Evolutionary conservation across 371 early-diverging fungal genomes (phyloP), one percentile per base, ranked within the genome.

Genomic region (Coemansia sp.): DNA sequence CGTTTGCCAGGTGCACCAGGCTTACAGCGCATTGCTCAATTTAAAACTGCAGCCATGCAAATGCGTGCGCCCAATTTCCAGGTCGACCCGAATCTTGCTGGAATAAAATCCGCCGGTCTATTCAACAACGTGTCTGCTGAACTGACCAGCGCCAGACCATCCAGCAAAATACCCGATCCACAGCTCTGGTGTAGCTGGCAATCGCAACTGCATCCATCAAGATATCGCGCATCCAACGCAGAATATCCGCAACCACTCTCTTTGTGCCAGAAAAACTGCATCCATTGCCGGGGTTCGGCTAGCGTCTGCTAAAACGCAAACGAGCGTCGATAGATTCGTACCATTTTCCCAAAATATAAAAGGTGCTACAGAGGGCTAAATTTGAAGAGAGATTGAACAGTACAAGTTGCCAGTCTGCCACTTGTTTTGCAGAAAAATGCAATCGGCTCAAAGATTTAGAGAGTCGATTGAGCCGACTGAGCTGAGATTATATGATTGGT

Each of bases 321-420:
- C 15, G 15, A 44, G 13, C 44, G 44, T 44, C 44, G 57, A 66
- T 62, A 44, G 71, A 71, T 71, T 51, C 71, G 63, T 66, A 71
- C 71, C 71, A 71, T 71, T 71, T 70, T 69, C 56, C 56, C 32
- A 29, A 29, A 41, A 60, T 61, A 67, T 65, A 66, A 17, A 66
- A 54, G 32, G 17, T 53, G 65, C 70, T 69, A 69, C 70, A 70
- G 65, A 52, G 56, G 56, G 56, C 32, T 24, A 28, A 56, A 56
- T 56, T 56, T 56, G 56, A 56, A 56, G 56, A 70, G 68, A 68
- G 70, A 65, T 64, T 46, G 70, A 56, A 44, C 70, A 13, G 26
- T 26, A 12, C 9, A 7, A 17, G 56, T 29, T 56, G 56, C 56
- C 56, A 56, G 2, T 29, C 36, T n/a, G 36, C 29, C 8, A n/a